Base-by-base conservation (phyloP, 73 alveolate species). In the Tetrahymena elliotti region DNA sequence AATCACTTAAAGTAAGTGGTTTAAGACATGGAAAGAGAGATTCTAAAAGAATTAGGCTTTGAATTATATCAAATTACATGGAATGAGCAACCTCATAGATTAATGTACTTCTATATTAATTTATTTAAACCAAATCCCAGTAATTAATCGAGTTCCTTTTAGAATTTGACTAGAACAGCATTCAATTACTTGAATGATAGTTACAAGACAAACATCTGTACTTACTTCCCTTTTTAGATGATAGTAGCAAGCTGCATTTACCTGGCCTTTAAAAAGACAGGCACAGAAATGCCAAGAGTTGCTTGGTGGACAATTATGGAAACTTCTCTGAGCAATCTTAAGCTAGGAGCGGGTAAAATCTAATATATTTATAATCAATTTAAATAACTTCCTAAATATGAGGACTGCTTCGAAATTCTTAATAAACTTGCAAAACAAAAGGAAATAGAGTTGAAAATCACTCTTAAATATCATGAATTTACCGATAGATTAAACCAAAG, bases 231-330 rank as follows among this genome's bases (percentile, higher is more conserved):
- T 31, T 68, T 68, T 31, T 68, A 68, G 88, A 68, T 31, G 38
- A 24, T 68, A 27, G 88, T 68, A 27, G 88, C 88, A 68, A 27
- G 88, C 88, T 68, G 88, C 36, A 68, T 68, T 68, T 68, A 68
- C 88, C 36, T 68, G 2, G 88, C 88, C 88, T 68, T 68, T 68
- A 68, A 36, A 31, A 68, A 68, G 88, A 68, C 88, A 68, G 88
- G 88, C 5, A 68, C 36, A 22, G 88, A 68, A 31, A 68, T 68
- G 88, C 88, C 88, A 68, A 68, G 88, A 68, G n/a, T 68, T 68
- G 88, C 88, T 68, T 68, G 88, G 88, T 68, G 88, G 88, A 68
- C 88, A n/a, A 68, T 68, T 68, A 68, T 68, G 88, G 88, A 68
- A 68, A 68, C 88, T 27, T 68, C 88, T 68, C 88, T 68, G 38